phyloP scores from a whole-genome alignment of 2,329 filamentous ascomycete genomes.

The Fusarium algeriense region DNA sequence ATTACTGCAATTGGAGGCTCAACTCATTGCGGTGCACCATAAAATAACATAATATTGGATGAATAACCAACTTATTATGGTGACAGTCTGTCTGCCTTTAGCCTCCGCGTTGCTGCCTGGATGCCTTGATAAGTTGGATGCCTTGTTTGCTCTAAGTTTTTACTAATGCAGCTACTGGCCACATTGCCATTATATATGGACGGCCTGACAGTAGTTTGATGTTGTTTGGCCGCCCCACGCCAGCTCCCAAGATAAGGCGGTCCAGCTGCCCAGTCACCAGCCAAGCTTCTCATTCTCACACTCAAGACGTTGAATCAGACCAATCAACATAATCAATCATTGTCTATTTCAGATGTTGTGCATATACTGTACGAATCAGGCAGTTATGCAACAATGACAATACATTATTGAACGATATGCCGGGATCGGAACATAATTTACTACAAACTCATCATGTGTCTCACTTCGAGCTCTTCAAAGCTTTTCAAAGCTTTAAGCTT shows the following conservation, averaged over 20 bases:
- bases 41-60: neutral
- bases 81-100: neutral
- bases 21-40: constrained; percentile 24
- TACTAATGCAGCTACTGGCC: constrained; percentile 3
- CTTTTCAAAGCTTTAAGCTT: neutral
- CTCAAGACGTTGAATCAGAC: constrained; percentile 10
- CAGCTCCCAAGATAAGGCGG: constrained; percentile 12
- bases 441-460: neutral
- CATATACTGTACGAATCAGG: neutral
- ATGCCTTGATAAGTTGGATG: neutral
- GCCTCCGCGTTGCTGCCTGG: neutral
- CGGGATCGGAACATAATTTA: neutral
- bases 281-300: neutral
- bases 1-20: constrained; percentile 12
- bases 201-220: neutral
- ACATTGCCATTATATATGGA: constrained; percentile 5
- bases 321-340: neutral
- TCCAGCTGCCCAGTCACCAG: neutral
- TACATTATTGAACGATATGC: neutral
- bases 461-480: neutral
- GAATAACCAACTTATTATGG: constrained; percentile 16
- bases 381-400: neutral
- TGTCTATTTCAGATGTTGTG: neutral
- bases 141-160: neutral
- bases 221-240: constrained; percentile 18